These are phyloP conservation scores for Pseudotsuga menziesii DNA, from an alignment of 75 land plant genomes.

Conservation along the genomic window DNA sequence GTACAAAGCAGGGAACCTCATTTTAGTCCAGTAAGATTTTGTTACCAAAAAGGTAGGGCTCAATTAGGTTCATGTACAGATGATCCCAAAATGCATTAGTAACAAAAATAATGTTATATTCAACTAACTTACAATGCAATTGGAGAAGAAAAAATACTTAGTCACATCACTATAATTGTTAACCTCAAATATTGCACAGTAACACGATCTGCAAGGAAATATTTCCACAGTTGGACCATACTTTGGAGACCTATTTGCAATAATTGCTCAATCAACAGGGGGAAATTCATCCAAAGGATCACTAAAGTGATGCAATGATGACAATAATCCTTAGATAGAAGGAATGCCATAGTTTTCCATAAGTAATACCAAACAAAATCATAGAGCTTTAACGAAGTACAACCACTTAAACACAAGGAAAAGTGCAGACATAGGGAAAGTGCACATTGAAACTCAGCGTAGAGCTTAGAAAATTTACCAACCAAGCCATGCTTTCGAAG, in stretches of 20 bases:
- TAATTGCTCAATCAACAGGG: conserved; percentile 86
- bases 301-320: conserved; percentile 26
- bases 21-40: conserved; percentile 81
- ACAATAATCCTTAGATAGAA: not conserved
- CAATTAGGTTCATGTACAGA: conserved; percentile 67
- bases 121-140: not conserved
- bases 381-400: not conserved
- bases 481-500: conserved; percentile 93
- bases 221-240: conserved; percentile 98
- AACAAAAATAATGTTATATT: not conserved
- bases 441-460: conserved; percentile 40
- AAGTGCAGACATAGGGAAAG: not conserved
- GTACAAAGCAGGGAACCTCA: conserved; percentile 35
- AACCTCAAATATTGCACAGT: conserved; percentile 74
- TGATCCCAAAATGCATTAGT: conserved; percentile 10
- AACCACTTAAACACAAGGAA: not conserved
- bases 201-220: conserved; percentile 90
- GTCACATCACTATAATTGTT: conserved; percentile 81
- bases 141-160: conserved; percentile 18
- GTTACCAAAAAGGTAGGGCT: conserved; percentile 78
- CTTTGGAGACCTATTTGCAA: conserved; percentile 96
- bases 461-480: conserved; percentile 91
- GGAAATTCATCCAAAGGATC: conserved; percentile 69
- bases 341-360: not conserved
- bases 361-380: not conserved